A percentile compares a stretch with the other conserved stretches of the same genome.
phyloP scores from a whole-genome alignment of 495 filamentous ascomycete genomes.

The Hyaloscypha finlandica region DNA sequence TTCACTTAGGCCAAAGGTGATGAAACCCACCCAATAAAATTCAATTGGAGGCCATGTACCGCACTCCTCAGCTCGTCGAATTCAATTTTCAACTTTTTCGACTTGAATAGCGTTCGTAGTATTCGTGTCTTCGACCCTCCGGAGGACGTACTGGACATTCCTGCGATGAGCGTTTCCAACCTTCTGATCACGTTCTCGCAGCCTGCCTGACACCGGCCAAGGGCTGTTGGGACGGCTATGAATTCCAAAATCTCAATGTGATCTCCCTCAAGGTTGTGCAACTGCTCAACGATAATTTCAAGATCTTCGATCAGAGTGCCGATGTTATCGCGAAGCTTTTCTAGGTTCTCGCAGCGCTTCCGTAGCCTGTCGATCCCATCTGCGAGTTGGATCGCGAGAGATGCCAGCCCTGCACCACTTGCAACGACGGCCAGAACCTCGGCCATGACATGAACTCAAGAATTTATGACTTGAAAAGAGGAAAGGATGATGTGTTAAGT shows the following conservation, averaged over 20 bases:
- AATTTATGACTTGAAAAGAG: neutral
- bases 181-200: conserved; percentile 5
- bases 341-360: conserved; percentile 10
- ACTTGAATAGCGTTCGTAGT: neutral
- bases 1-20: neutral
- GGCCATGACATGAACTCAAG: conserved; percentile 6
- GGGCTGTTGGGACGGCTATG: neutral
- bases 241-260: conserved; percentile 5
- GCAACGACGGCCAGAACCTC: conserved; percentile 1
- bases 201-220: conserved; percentile 3
- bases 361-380: conserved; percentile 8
- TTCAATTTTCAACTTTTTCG: conserved; percentile 4
- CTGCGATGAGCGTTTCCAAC: conserved; percentile 1
- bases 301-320: conserved; percentile 8
- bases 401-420: conserved; percentile 11
- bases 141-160: neutral
- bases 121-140: neutral
- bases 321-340: neutral
- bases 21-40: conserved; percentile 1
- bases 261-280: conserved; percentile 1
- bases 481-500: too few relatives aligned
- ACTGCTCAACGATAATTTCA: neutral
- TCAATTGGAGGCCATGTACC: neutral
- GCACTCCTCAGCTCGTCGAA: conserved; percentile 6
- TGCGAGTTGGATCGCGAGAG: conserved; percentile 18